Evolutionary conservation across 306 rosid species (phyloP).

Genomic region (Acacia crassicarpa): DNA sequence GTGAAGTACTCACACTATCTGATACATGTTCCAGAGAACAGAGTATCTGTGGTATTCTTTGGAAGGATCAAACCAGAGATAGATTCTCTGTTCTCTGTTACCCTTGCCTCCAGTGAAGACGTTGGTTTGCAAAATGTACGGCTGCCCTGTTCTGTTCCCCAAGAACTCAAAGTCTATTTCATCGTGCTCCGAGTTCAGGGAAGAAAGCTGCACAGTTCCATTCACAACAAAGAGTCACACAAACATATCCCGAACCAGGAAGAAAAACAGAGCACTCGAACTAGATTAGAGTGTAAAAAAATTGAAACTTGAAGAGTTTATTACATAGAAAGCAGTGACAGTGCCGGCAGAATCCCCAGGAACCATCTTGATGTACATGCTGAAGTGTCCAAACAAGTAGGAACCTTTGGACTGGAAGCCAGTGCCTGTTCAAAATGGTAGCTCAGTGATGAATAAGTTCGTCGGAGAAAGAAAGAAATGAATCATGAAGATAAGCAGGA

Average conservation of each 20-base stretch:
- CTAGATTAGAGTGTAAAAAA: neutral
- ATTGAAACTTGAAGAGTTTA: neutral
- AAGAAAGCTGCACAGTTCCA: slow-evolving; percentile 58
- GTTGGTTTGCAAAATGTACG: slow-evolving; percentile 82
- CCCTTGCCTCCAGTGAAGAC: slow-evolving; percentile 93
- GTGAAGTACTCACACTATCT: slow-evolving; percentile 58
- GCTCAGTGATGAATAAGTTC: neutral
- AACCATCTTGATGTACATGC: slow-evolving; percentile 69
- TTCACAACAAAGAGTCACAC: neutral
- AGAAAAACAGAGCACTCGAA: neutral
- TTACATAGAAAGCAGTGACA: slow-evolving; percentile 83
- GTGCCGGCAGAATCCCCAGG: slow-evolving; percentile 89
- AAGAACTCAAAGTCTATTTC: slow-evolving; percentile 94
- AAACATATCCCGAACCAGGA: neutral
- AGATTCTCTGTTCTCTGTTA: slow-evolving; percentile 85
- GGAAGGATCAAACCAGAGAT: slow-evolving; percentile 95
- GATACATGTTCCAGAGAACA: slow-evolving; percentile 72
- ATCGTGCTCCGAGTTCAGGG: slow-evolving; percentile 82
- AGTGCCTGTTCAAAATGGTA: slow-evolving; percentile 47
- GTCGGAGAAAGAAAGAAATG: neutral
- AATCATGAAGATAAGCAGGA: neutral
- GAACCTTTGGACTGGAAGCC: slow-evolving; percentile 88
- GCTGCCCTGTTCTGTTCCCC: slow-evolving; percentile 93
- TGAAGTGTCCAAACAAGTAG: slow-evolving; percentile 81
- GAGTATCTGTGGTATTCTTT: slow-evolving; percentile 72